Evolutionary conservation across 352 stramenopile species (phyloP), one percentile per base, ranked within the genome.

Genomic region (Phytopythium cucurbitacearum): DNA sequence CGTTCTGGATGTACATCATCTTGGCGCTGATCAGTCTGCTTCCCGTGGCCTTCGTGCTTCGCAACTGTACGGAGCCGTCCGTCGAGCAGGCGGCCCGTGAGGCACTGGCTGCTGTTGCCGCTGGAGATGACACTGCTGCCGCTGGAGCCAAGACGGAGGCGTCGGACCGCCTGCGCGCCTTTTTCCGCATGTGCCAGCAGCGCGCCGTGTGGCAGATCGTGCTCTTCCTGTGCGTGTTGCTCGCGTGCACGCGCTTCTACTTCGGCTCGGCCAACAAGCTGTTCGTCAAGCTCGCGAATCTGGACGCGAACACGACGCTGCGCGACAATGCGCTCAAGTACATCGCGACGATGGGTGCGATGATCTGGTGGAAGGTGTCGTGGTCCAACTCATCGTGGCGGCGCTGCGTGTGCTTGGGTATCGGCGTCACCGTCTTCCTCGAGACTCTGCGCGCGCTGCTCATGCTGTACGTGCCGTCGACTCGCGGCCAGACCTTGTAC

Each of bases 191-290:
- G 76, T 83, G 71, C 40, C 73, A 87, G 60, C 80, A 90, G 56
- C 76, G 76, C 21, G 76, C 80, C 45, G 66, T 90, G 64, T 90
- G 80, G 80, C 80, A 88, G 56, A 76, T 90, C 44, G 76, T 87
- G 60, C 62, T 87, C 38, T 89, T 87, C 60, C 55, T 87, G 54
- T 82, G 73, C 35, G 60, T 90, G 42, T 15, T 83, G 45, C 62
- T 85, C 51, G 59, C 67, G 3, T 71, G 71, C 10, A 81, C 73
- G 15, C 69, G 67, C 28, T 87, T 85, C 55, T 80, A 78, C 65
- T 80, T 90, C 44, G 69, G 48, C 37, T 65, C 65, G 3, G 72
- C 76, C 42, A 73, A 76, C 58, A 56, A 49, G 7, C 60, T 71
- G 5, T 63, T 87, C 50, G 58, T 60, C 41, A 57, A 52, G 10